These are phyloP conservation scores for Exophiala bonariae DNA, from an alignment of 2,329 filamentous ascomycete genomes.

Conservation along the genomic window DNA sequence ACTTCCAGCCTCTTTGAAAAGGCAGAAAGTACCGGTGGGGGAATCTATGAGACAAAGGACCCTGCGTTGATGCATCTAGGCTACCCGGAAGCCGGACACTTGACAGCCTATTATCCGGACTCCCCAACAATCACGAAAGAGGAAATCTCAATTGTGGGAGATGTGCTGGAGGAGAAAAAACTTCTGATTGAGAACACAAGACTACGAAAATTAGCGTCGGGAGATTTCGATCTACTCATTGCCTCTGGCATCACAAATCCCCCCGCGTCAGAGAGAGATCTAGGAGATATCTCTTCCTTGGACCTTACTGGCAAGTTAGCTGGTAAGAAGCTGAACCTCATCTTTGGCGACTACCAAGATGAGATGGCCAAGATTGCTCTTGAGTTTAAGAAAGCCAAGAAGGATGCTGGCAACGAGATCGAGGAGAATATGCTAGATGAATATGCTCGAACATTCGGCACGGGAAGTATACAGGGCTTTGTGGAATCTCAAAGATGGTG, in stretches of 20 bases:
- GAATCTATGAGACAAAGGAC: slow-evolving; percentile 68
- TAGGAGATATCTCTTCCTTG: slow-evolving; percentile 65
- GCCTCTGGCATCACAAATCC: slow-evolving; percentile 65
- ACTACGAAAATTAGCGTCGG: slow-evolving; percentile 64
- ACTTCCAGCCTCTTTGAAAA: slow-evolving; percentile 65
- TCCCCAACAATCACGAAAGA: slow-evolving; percentile 71
- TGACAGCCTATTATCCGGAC: slow-evolving; percentile 81
- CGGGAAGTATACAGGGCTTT: slow-evolving; percentile 73
- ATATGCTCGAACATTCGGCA: slow-evolving; percentile 73
- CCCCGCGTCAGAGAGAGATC: slow-evolving; percentile 65
- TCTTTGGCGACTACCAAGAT: slow-evolving; percentile 72
- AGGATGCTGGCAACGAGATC: slow-evolving; percentile 70
- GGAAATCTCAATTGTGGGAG: slow-evolving; percentile 72
- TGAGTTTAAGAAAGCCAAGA: slow-evolving; percentile 67
- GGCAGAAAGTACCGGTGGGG: slow-evolving; percentile 59
- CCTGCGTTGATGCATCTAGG: slow-evolving; percentile 71
- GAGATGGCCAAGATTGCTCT: slow-evolving; percentile 69
- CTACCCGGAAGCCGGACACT: slow-evolving; percentile 71
- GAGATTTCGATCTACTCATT: slow-evolving; percentile 71
- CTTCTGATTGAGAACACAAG: slow-evolving; percentile 75
- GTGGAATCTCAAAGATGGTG: slow-evolving; percentile 78
- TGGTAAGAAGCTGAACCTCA: slow-evolving; percentile 68
- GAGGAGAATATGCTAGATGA: slow-evolving; percentile 72
- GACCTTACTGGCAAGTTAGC: slow-evolving; percentile 60
- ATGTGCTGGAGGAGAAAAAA: slow-evolving; percentile 70